Base-by-base conservation (phyloP, 1,284 basidiomycete genomes). In the Phylloporus sp. region DNA sequence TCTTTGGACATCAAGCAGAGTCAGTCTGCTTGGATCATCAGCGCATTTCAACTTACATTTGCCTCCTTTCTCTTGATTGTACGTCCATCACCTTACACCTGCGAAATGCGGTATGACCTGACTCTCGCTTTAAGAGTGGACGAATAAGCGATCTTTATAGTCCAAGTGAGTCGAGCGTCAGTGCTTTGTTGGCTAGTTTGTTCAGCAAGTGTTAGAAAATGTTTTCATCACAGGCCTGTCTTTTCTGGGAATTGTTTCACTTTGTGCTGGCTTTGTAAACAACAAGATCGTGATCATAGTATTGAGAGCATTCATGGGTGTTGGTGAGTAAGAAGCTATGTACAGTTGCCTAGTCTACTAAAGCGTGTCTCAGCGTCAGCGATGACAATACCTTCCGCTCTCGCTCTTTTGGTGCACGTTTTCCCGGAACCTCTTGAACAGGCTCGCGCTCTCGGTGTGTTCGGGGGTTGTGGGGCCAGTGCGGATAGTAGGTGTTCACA, bases 1-100 rank as follows among this genome's bases (percentile, higher is more conserved):
- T 64, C 60, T 32, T 60, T 68, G 72, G 91, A 90, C 57, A 87
- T 95, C 73, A 93, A 93, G 77, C 88, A 85, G 72, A 82, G 89
- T 57, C 73, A 80, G 59, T 72, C 67, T 1, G 60, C 35, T 53
- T 85, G 83, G 84, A 65, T 82, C 27, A 70, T 83, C 47, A 80
- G 80, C 67, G 83, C 78, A n/a, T 84, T 78, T 65, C 82, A 83
- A 63, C 73, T 84, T 53, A 84, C 83, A 6, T 84, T 84, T 66
- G 82, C 84, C 14, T 75, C 83, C 2, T 81, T 84, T 62, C 74
- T 85, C 25, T 75, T 84, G 56, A 74, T 81, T 7, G 83, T 84
- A 68, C 47, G 82, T 77, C 60, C 60, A 2, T 62, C 37, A 49
- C 47, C 7, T 63, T 68, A 17, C 15, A 19, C 78, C 71, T 23